These are phyloP conservation scores for Coleophoma cylindrospora DNA, from an alignment of 2,329 filamentous ascomycete species.

Conservation along the genomic window DNA sequence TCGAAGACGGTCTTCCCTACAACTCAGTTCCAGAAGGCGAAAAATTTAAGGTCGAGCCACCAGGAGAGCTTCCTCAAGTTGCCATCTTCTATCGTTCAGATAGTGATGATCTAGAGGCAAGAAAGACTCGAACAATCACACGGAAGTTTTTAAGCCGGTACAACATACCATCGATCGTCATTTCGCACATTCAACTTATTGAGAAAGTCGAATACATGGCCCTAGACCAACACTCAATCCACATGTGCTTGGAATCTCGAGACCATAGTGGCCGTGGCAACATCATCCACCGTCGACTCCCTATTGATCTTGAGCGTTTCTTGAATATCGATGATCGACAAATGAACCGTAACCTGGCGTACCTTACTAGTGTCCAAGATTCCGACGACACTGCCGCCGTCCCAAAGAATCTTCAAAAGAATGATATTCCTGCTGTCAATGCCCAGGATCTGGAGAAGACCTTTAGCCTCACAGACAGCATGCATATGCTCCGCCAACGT, in stretches of 20 bases:
- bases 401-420: slow-evolving; percentile 5
- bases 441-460: slow-evolving; percentile 17
- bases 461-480: slow-evolving; percentile 2
- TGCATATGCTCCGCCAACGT: slow-evolving; percentile 3
- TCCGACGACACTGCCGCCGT: slow-evolving; percentile 6
- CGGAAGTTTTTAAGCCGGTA: slow-evolving; percentile 43
- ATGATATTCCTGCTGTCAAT: slow-evolving; percentile 1
- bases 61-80: slow-evolving; percentile 43
- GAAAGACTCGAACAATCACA: slow-evolving; percentile 34
- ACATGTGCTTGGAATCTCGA: slow-evolving; percentile 40
- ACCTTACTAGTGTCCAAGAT: slow-evolving; percentile 33
- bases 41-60: slow-evolving; percentile 32
- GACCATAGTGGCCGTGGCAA: slow-evolving; percentile 29
- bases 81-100: slow-evolving; percentile 44
- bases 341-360: slow-evolving; percentile 48
- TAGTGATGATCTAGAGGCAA: slow-evolving; percentile 32
- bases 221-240: slow-evolving; percentile 36
- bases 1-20: slow-evolving; percentile 31
- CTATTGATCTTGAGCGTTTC: slow-evolving; percentile 44
- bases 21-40: slow-evolving; percentile 29
- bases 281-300: slow-evolving; percentile 34
- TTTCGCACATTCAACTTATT: slow-evolving; percentile 38
- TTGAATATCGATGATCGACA: slow-evolving; percentile 45
- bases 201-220: slow-evolving; percentile 28
- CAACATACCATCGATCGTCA: slow-evolving; percentile 40